Percentiles rank a stretch among this genome's conserved stretches.
Conservation (phyloP, 495 filamentous ascomycete species). For the Penicillium parvum region DNA sequence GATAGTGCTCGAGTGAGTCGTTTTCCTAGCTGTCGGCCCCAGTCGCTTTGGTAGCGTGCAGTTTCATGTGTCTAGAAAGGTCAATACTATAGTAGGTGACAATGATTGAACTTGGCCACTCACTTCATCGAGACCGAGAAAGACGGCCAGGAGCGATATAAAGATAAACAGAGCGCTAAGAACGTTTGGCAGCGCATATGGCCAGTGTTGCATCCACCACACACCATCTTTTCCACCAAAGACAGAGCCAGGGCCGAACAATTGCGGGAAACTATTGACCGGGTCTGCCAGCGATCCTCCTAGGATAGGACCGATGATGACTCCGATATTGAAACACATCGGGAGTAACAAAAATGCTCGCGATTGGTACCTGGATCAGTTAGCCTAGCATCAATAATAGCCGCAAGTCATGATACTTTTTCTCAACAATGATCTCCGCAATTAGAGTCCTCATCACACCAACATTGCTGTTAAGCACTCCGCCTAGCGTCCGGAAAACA, state of each 20-base stretch:
- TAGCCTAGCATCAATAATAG: no score
- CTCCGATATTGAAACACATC: constrained; percentile 72
- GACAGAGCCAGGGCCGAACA: constrained; percentile 60
- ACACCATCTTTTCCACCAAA: constrained; percentile 50
- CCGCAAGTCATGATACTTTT: no score
- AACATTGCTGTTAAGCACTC: constrained; percentile 74
- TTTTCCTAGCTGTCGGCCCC: constrained; percentile 45
- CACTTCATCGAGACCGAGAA: constrained; percentile 60
- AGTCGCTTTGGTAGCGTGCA: constrained; percentile 43
- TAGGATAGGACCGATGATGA: constrained; percentile 60
- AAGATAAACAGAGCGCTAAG: constrained; percentile 54
- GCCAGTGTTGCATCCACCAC: constrained; percentile 57
- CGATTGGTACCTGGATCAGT: constrained; percentile 53
- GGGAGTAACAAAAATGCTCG: constrained; percentile 77
- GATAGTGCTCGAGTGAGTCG: constrained; percentile 33
- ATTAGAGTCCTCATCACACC: constrained; percentile 82
- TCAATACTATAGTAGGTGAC: background rate
- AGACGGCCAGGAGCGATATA: constrained; percentile 40
- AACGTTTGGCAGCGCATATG: constrained; percentile 61
- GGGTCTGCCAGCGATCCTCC: constrained; percentile 74
- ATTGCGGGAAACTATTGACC: constrained; percentile 52
- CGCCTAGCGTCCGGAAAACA: constrained; percentile 68
- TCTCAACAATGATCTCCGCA: constrained; percentile 69
- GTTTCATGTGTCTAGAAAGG: constrained; percentile 45
- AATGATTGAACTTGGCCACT: background rate